Evolutionary conservation across 1,284 basidiomycete genomes (phyloP), one percentile per base, ranked within the genome.

Genomic region (Binderoboletus segoi): DNA sequence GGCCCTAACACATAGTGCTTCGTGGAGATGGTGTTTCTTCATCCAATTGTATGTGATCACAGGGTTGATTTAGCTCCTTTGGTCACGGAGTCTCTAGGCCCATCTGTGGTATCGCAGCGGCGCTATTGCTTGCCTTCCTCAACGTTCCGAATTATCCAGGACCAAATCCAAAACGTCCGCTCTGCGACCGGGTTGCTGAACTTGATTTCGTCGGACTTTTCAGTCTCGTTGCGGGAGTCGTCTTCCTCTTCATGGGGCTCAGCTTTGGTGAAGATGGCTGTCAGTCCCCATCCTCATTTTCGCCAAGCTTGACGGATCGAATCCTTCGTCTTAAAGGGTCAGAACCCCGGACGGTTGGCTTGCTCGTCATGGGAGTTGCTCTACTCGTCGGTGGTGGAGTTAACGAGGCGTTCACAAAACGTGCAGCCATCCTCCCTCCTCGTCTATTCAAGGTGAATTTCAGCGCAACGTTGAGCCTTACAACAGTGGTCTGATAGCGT

Each of bases 231-330:
- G 73, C 75, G 6, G 89, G 90, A 0, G 82, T 93, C 11, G 80
- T 93, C 8, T 86, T 87, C 54, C 69, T 96, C 13, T 79, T 96
- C n/a, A 75, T 96, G 23, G 94, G 94, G 0, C 91, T 97, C 72
- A 90, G 87, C 70, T 83, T 81, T 60, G 83, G 89, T 59, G 84
- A 90, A 69, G 83, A 78, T 0, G 78, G 71, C 55, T 91, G 88
- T 88, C 55, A 63, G 83, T 72, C 8, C 38, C 53, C 41, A 13
- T 42, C 30, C 8, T 24, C 10, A 8, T 42, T 7, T n/a, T 32
- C 3, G 12, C 7, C 15, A 35, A 15, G 24, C 41, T 32, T 12
- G 18, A 49, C 12, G 0, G 18, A 43, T 32, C 8, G 30, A 49
- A n/a, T 13, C 16, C 18, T 58, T 8, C 33, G 4, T 20, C n/a